These are phyloP conservation scores for Purpureocillium lavendulum DNA, from an alignment of 2,329 filamentous ascomycete genomes.

Conservation along the genomic window DNA sequence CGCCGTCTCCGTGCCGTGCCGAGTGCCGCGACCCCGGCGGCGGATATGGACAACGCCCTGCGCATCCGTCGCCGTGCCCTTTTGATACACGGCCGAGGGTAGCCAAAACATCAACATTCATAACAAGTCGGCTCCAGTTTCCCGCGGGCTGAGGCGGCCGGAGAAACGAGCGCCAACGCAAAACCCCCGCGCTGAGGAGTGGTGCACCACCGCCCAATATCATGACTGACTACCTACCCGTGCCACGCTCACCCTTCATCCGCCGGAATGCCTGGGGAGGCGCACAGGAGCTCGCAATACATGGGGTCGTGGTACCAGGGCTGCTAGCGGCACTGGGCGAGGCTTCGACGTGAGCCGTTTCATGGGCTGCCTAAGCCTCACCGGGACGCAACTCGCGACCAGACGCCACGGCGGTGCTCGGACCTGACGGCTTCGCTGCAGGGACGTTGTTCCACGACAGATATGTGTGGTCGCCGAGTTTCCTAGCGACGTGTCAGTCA, in stretches of 20 bases:
- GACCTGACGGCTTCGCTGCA: conserved; percentile 30
- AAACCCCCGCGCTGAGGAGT: too few relatives aligned
- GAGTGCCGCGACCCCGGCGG: too few relatives aligned
- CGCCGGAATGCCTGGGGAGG: neutral
- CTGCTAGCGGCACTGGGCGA: conserved; percentile 1
- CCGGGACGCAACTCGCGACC: conserved; percentile 47
- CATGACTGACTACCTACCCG: too few relatives aligned
- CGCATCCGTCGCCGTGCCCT: too few relatives aligned
- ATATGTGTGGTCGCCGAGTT: conserved; percentile 96
- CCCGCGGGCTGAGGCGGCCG: too few relatives aligned
- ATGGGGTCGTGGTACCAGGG: neutral
- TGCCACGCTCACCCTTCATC: neutral
- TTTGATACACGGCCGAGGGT: too few relatives aligned
- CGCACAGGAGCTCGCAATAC: neutral
- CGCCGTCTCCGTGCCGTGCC: too few relatives aligned
- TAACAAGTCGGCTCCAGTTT: too few relatives aligned
- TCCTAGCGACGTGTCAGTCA: conserved; percentile 42
- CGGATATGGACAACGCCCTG: too few relatives aligned
- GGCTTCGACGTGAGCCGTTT: conserved; percentile 15
- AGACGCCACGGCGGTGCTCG: conserved; percentile 36
- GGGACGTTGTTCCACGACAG: conserved; percentile 79
- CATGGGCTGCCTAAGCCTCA: conserved; percentile 29
- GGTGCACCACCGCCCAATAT: too few relatives aligned
- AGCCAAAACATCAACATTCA: too few relatives aligned
- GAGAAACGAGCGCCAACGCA: too few relatives aligned